Percentiles rank a stretch among this genome's conserved stretches.
These are phyloP conservation scores for Chrysophaeum taylorii DNA, from an alignment of 352 stramenopile genomes.

Conservation along the genomic window DNA sequence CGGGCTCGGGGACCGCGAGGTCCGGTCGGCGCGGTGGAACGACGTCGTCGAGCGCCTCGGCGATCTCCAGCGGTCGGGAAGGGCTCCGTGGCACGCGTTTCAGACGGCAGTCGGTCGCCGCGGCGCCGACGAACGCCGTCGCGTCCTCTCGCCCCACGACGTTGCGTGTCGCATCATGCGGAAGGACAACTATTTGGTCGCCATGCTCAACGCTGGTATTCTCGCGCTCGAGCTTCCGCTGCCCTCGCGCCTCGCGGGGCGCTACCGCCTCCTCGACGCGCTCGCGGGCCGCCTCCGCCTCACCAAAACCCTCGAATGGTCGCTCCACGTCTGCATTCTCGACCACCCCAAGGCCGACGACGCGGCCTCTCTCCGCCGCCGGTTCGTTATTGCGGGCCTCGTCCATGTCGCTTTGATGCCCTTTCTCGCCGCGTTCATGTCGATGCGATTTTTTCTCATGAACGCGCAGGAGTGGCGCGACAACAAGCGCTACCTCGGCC, in stretches of 20 bases:
- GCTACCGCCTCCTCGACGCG: constrained; percentile 15
- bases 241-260: constrained; percentile 55
- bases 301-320: constrained; percentile 67
- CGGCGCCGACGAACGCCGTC: constrained; percentile 54
- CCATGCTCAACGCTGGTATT: constrained; percentile 85
- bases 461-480: constrained; percentile 87
- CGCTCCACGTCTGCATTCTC: constrained; percentile 85
- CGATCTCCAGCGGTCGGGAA: constrained; percentile 35
- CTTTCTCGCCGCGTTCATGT: constrained; percentile 92
- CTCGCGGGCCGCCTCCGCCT: constrained; percentile 20
- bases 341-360: constrained; percentile 81
- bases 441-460: constrained; percentile 90
- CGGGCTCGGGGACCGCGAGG: constrained; percentile 56
- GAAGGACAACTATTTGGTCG: constrained; percentile 95
- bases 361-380: constrained; percentile 70
- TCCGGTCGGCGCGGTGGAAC: constrained; percentile 71
- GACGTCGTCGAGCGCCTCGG: constrained; percentile 59
- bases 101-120: constrained; percentile 60
- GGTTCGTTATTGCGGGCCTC: constrained; percentile 81
- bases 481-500: constrained; percentile 83
- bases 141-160: constrained; percentile 56
- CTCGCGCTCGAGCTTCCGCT: constrained; percentile 72
- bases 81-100: constrained; percentile 54
- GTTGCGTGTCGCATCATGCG: constrained; percentile 91
- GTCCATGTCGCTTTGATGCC: constrained; percentile 86